Percentiles rank a stretch among this genome's conserved stretches.
Conservation (phyloP, 176 grass and related monocot genomes). For the Microstegium vimineum region DNA sequence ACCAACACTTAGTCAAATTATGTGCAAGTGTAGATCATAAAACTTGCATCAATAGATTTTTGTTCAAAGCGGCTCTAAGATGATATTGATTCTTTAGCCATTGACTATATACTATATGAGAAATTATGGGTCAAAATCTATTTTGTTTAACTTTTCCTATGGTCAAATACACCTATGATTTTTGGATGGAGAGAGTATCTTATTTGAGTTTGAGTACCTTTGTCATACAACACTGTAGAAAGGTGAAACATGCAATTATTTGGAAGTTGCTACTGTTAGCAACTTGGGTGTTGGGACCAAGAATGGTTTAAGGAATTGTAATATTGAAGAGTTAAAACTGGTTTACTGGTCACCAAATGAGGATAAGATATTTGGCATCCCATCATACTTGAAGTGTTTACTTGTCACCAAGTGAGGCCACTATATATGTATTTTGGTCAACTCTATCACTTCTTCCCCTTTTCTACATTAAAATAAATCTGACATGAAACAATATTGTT, state of each 20-base stretch:
- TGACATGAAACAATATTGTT: constrained; percentile 6
- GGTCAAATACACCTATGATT: no score
- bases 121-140: no score
- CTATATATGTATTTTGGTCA: background rate
- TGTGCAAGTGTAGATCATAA: no score
- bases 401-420: background rate
- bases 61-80: no score
- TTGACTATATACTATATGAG: no score
- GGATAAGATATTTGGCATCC: background rate
- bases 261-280: constrained; percentile 10
- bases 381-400: background rate
- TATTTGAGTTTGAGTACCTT: constrained; percentile 21
- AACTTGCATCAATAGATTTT: no score
- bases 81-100: no score
- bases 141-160: no score
- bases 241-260: background rate
- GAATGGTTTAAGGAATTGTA: background rate
- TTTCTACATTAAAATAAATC: background rate
- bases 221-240: constrained; percentile 4
- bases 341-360: background rate
- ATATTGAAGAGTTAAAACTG: constrained; percentile 14
- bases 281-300: background rate
- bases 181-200: background rate
- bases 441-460: background rate
- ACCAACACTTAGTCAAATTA: no score